These are phyloP conservation scores for Chytriomyces confervae DNA, from an alignment of 192 early-diverging fungal genomes.

Conservation along the genomic window DNA sequence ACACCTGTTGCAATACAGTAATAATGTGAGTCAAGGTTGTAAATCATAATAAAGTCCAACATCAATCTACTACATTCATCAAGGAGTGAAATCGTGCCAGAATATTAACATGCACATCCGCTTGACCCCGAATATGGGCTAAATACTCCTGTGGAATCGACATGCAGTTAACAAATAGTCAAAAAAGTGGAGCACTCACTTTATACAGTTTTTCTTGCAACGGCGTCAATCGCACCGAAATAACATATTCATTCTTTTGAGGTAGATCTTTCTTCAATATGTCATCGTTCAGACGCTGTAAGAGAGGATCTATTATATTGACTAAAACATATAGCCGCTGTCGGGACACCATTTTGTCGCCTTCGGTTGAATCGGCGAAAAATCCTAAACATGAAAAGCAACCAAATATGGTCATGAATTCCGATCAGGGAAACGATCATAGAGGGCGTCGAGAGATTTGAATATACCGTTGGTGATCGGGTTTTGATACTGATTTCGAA, in stretches of 20 bases:
- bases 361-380: slow-evolving; percentile 23
- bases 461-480: slow-evolving; percentile 24
- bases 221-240: slow-evolving; percentile 64
- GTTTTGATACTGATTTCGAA: slow-evolving; percentile 28
- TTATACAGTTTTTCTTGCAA: slow-evolving; percentile 66
- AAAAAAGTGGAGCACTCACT: slow-evolving; percentile 29
- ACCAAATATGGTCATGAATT: neutral
- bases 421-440: neutral
- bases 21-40: no score
- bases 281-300: neutral
- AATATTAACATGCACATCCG: no score
- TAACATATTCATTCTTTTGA: slow-evolving; percentile 73
- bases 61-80: no score
- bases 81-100: no score
- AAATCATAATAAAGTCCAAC: no score
- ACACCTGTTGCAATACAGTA: no score
- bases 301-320: slow-evolving; percentile 20
- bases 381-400: slow-evolving; percentile 12
- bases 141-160: neutral
- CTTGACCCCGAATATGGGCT: neutral
- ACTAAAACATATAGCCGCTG: slow-evolving; percentile 30
- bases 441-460: neutral
- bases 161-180: neutral
- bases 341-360: slow-evolving; percentile 8
- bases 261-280: slow-evolving; percentile 59